These are phyloP conservation scores for Tubosaeta sp. DNA, from an alignment of 768 basidiomycete genomes.

Conservation along the genomic window DNA sequence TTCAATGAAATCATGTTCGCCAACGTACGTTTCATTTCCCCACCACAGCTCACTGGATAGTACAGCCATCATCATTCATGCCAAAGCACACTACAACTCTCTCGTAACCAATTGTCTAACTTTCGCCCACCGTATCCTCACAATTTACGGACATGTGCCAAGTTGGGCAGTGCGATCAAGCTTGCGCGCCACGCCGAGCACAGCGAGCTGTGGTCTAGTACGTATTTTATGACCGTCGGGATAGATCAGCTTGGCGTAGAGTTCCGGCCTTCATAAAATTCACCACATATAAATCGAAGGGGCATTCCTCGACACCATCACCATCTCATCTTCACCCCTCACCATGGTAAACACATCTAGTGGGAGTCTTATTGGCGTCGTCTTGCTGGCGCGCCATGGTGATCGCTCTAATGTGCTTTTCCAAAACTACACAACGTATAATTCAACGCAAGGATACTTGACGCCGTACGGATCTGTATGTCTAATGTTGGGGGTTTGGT, in stretches of 20 bases:
- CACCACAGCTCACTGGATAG: too few species aligned
- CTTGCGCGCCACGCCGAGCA: background rate
- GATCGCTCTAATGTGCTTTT: constrained; percentile 57
- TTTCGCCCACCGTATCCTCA: too few species aligned
- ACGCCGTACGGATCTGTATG: constrained; percentile 72
- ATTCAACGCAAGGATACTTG: constrained; percentile 56
- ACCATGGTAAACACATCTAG: constrained; percentile 21
- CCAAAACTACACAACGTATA: constrained; percentile 72
- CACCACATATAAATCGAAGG: background rate
- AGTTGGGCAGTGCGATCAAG: background rate
- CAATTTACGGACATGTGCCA: background rate
- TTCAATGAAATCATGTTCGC: too few species aligned
- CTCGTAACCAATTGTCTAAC: too few species aligned
- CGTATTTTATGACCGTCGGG: background rate
- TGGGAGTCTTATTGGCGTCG: constrained; percentile 56
- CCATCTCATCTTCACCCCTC: background rate
- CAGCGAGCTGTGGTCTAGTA: background rate
- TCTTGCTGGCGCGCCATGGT: constrained; percentile 72
- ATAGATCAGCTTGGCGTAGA: background rate
- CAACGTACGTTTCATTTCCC: too few species aligned
- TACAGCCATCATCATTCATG: too few species aligned
- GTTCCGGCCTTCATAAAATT: background rate
- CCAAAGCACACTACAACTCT: too few species aligned
- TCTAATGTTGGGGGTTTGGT: background rate
- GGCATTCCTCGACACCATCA: background rate